Evolutionary conservation across 768 basidiomycete species (phyloP), one percentile per base, ranked within the genome.

Genomic region (Paxillus rubicundulus): DNA sequence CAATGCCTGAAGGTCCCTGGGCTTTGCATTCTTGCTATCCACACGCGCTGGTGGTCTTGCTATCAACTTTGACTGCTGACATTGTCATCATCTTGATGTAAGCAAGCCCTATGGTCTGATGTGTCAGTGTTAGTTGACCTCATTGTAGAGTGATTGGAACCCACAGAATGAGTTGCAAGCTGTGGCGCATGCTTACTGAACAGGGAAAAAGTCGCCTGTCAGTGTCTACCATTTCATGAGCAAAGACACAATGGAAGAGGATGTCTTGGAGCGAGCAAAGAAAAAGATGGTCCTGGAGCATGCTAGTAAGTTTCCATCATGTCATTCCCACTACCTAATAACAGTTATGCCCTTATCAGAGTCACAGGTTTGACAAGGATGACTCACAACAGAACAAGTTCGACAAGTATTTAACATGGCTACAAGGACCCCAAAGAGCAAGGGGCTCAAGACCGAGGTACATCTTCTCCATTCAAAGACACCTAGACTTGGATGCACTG

Each of bases 241-340:
- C 66, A 98, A 98, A 73, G 97, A 98, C 64, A 98, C 96, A n/a
- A 97, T 98, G 85, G 97, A 98, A 72, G 97, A 98, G 73, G 97
- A 98, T 64, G 89, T 98, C 17, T 81, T 99, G 42, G 96, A 99
- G 74, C 82, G 96, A 47, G 97, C 97, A 10, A 95, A 95, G 81
- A 92, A 93, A 77, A 98, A 99, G 77, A 98, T 98, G 97, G 93
- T 98, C 40, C 77, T 99, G 57, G 97, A 99, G 71, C 97, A 98
- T 77, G 97, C 97, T 39, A 98, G 95, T 98, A 71, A 67, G 94
- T 89, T 45, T 53, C 48, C 50, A 37, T 8, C 24, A 12, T 32
- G 65, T 62, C 40, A 61, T 61, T 38, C 54, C 38, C 49, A 17
- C 52, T 45, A 28, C 34, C 18, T 59, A 43, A 40, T 56, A 56